Conservation (phyloP, 1,284 basidiomycete genomes). For the Malassezia japonica region DNA sequence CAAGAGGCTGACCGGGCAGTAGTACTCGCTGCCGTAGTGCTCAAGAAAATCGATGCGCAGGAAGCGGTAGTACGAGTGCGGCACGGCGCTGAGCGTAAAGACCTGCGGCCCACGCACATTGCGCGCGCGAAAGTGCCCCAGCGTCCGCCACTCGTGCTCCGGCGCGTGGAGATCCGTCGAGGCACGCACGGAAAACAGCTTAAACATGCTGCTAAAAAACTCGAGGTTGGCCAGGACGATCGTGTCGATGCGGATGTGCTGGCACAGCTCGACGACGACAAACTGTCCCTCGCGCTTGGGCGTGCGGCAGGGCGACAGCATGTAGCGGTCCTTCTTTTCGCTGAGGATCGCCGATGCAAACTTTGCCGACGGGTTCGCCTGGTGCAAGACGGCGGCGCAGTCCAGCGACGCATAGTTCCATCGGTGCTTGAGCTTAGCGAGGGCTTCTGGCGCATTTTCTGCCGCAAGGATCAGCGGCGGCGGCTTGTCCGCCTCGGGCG, state of each 20-base stretch:
- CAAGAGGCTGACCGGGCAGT: slow-evolving; percentile 84
- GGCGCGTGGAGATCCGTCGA: slow-evolving; percentile 66
- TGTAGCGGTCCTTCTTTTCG: slow-evolving; percentile 85
- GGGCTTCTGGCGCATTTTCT: slow-evolving; percentile 23
- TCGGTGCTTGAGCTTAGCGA: slow-evolving; percentile 38
- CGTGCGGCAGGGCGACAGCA: slow-evolving; percentile 82
- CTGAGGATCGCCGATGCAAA: slow-evolving; percentile 74
- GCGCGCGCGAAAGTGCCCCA: slow-evolving; percentile 69
- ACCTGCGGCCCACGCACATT: slow-evolving; percentile 89
- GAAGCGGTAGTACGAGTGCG: slow-evolving; percentile 56
- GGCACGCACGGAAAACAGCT: slow-evolving; percentile 76
- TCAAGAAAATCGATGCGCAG: slow-evolving; percentile 88
- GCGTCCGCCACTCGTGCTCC: slow-evolving; percentile 54
- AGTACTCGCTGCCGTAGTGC: slow-evolving; percentile 89
- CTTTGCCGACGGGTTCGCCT: slow-evolving; percentile 69
- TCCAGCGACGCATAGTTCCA: slow-evolving; percentile 92
- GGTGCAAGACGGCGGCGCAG: slow-evolving; percentile 84
- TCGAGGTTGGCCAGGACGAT: slow-evolving; percentile 93
- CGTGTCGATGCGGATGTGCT: slow-evolving; percentile 90
- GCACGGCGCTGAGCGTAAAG: slow-evolving; percentile 22
- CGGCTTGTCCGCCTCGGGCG: not conserved
- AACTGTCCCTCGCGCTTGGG: slow-evolving; percentile 55
- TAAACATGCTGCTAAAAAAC: slow-evolving; percentile 95
- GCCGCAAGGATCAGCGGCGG: slow-evolving; percentile 11
- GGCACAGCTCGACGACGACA: slow-evolving; percentile 90